phyloP scores from a whole-genome alignment of 2,329 filamentous ascomycete species.

The Pestalotiopsis sp. region DNA sequence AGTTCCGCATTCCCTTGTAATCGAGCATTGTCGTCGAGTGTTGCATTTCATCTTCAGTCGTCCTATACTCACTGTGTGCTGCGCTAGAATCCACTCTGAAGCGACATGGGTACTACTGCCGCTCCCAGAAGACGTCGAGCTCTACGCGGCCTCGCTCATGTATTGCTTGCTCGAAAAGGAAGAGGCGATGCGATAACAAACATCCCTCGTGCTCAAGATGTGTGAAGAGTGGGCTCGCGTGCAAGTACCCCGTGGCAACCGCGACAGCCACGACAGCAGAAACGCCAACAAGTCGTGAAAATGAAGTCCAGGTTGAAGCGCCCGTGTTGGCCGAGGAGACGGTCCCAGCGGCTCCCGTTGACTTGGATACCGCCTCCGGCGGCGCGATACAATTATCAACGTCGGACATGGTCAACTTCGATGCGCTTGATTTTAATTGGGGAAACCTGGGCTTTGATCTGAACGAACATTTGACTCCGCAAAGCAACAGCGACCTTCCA shows the following conservation, averaged over 20 bases:
- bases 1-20: constrained; percentile 20
- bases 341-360: too few species aligned
- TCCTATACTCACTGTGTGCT: background rate
- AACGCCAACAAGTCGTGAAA: background rate
- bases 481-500: background rate
- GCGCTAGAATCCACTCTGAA: constrained; percentile 41
- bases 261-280: background rate
- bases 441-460: background rate
- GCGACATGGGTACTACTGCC: constrained; percentile 47
- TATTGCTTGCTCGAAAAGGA: constrained; percentile 36
- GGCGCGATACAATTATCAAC: background rate
- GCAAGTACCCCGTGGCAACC: constrained; percentile 34
- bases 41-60: background rate
- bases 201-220: constrained; percentile 41
- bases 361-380: background rate
- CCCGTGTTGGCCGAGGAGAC: background rate
- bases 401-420: background rate
- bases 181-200: constrained; percentile 40
- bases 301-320: background rate
- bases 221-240: constrained; percentile 33
- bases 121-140: constrained; percentile 33
- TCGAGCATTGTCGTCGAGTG: background rate
- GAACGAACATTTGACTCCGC: background rate
- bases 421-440: background rate
- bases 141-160: constrained; percentile 36